A percentile compares a stretch with the other conserved stretches of the same genome.
Conservation (phyloP, 768 basidiomycete species). For the Boletellus sp. region DNA sequence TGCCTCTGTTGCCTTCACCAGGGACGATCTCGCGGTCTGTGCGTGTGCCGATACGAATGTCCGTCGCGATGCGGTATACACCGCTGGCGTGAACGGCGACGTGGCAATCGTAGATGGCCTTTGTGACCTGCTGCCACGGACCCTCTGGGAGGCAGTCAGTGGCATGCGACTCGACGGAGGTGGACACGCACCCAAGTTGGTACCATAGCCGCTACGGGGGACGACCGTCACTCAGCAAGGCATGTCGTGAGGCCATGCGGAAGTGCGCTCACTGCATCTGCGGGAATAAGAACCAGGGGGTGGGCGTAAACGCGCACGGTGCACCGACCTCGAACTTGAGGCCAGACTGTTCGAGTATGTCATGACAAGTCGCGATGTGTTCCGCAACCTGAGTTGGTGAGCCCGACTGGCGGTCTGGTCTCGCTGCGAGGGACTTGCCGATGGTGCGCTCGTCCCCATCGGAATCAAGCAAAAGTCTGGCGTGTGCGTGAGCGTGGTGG, state of each 20-base stretch:
- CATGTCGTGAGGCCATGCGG: slow-evolving; percentile 31
- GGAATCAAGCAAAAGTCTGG: slow-evolving; percentile 88
- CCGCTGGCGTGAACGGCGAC: slow-evolving; percentile 78
- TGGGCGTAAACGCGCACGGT: background rate
- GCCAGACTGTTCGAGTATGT: slow-evolving; percentile 78
- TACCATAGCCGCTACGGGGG: slow-evolving; percentile 75
- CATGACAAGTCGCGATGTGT: slow-evolving; percentile 78
- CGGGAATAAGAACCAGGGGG: background rate
- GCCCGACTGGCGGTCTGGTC: no score
- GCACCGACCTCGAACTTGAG: slow-evolving; percentile 71
- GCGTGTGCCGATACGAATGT: slow-evolving; percentile 93
- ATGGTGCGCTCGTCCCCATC: slow-evolving; percentile 71
- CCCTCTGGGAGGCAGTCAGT: slow-evolving; percentile 50
- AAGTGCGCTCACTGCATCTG: slow-evolving; percentile 38
- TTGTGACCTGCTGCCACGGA: slow-evolving; percentile 78
- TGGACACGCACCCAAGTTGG: slow-evolving; percentile 63
- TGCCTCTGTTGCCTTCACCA: slow-evolving; percentile 72
- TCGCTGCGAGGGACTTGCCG: slow-evolving; percentile 41
- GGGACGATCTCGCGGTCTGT: slow-evolving; percentile 59
- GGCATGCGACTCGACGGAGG: background rate
- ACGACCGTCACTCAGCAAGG: slow-evolving; percentile 9
- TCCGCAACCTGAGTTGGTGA: slow-evolving; percentile 54
- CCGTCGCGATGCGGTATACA: slow-evolving; percentile 76
- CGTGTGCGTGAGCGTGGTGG: background rate
- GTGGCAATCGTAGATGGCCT: slow-evolving; percentile 91